Evolutionary conservation across 1,284 basidiomycete species (phyloP), one percentile per base, ranked within the genome.

Genomic region (Cutaneotrichosporon spelunceum): DNA sequence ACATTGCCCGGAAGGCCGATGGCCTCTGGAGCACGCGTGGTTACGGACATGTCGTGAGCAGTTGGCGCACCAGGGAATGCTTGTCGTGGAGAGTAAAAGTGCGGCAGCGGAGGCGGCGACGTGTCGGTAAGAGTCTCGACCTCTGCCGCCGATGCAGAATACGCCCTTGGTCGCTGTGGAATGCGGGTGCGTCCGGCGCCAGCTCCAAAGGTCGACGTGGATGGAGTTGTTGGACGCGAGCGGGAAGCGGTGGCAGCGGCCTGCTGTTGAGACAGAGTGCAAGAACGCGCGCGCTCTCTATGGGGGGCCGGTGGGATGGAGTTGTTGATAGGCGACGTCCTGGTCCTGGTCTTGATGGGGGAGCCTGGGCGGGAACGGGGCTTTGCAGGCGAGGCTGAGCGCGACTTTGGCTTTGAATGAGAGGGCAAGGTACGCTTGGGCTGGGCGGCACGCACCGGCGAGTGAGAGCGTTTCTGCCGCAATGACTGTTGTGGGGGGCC

Each of bases 81-180:
- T 27, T 62, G 33, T 16, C 30, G 53, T 36, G 39, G 23, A 49
- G 45, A 11, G 23, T 47, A 44, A 23, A 53, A 23, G 34, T 21
- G 33, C 52, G 52, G 52, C 33, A 53, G 52, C 10, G 47, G 59
- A 10, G 47, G 47, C 27, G 59, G 59, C 23, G 47, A 39, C 14
- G 23, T 7, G 47, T 61, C 63, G 13, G 29, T 34, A 0, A 64
- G 57, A 16, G 52, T 56, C 44, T 61, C 63, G 42, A 34, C 47
- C 45, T 49, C 45, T 42, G 42, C 55, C 39, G 53, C 50, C 50
- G 62, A 57, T 44, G 58, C 55, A 16, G 58, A 60, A 50, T 59
- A 62, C 19, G 56, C 61, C 30, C 61, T 34, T 16, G 61, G 61
- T 21, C 58, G 62, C 55, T 11, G 57, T 54, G 44, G 62, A 45